These are phyloP conservation scores for Trichosanthes cucumerina DNA, from an alignment of 306 rosid species.

Conservation along the genomic window DNA sequence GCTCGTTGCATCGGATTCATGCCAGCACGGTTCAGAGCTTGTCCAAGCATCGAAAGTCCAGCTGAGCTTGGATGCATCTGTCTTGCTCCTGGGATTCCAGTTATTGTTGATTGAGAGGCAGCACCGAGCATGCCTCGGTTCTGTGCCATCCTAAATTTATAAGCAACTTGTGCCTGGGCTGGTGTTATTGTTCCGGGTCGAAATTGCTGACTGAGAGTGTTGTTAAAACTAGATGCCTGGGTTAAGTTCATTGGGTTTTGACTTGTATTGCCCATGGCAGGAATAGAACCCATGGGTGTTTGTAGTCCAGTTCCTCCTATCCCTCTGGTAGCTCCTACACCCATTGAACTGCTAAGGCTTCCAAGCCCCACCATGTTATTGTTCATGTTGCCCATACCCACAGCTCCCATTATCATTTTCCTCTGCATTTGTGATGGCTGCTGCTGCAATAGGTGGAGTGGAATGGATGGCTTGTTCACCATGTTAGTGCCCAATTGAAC, in stretches of 20 bases:
- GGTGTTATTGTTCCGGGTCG: slow-evolving; percentile 34
- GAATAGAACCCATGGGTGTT: slow-evolving; percentile 61
- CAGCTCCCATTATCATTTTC: slow-evolving; percentile 78
- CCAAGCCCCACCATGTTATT: slow-evolving; percentile 71
- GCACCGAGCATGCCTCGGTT: slow-evolving; percentile 44
- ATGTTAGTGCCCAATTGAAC: slow-evolving; percentile 59
- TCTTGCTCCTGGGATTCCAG: slow-evolving; percentile 62
- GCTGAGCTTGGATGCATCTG: slow-evolving; percentile 57
- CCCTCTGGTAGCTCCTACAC: slow-evolving; percentile 68
- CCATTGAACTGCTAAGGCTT: slow-evolving; percentile 53
- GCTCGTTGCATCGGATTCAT: slow-evolving; percentile 56
- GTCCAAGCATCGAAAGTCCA: slow-evolving; percentile 61
- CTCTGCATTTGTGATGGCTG: slow-evolving; percentile 68
- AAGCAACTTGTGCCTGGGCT: slow-evolving; percentile 22
- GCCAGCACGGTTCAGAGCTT: slow-evolving; percentile 43
- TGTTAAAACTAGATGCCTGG: slow-evolving; percentile 48
- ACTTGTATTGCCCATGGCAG: slow-evolving; percentile 71
- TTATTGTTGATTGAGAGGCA: slow-evolving; percentile 45
- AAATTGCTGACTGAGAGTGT: slow-evolving; percentile 44
- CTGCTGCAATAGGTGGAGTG: slow-evolving; percentile 40
- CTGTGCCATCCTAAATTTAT: slow-evolving; percentile 33
- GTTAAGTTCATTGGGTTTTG: slow-evolving; percentile 59
- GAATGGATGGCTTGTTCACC: slow-evolving; percentile 49
- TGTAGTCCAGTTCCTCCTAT: slow-evolving; percentile 77
- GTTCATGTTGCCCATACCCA: slow-evolving; percentile 50